Percentiles rank a stretch among this genome's conserved stretches.
phyloP scores from a whole-genome alignment of 805 yeast species.

The Candida jianshihensis region DNA sequence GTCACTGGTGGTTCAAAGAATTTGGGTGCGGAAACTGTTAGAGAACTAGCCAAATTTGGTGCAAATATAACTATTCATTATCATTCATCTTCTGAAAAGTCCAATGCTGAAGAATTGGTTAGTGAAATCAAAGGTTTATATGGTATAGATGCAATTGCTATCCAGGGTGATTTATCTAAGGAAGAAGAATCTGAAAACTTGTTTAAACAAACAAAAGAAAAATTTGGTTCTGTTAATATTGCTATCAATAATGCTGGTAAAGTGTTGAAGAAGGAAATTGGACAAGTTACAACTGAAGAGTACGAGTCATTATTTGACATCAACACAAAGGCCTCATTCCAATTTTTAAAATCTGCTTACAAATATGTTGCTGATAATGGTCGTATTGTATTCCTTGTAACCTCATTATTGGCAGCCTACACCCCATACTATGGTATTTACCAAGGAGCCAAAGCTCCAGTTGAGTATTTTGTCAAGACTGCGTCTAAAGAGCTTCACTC shows the following conservation, averaged over 20 bases:
- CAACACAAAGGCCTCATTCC: constrained; percentile 56
- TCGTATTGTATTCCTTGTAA: constrained; percentile 48
- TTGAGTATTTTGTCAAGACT: constrained; percentile 44
- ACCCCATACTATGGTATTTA: constrained; percentile 44
- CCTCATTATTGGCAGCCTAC: constrained; percentile 62
- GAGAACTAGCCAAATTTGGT: constrained; percentile 49
- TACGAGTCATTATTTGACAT: constrained; percentile 45
- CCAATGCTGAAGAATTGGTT: constrained; percentile 30
- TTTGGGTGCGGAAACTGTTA: constrained; percentile 47
- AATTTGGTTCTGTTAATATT: constrained; percentile 47
- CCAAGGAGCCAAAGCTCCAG: constrained; percentile 54
- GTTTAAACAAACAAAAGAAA: constrained; percentile 37
- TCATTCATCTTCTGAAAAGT: constrained; percentile 37
- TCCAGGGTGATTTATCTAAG: constrained; percentile 19
- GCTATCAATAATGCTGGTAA: constrained; percentile 66
- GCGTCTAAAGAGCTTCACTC: constrained; percentile 46
- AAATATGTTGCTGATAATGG: constrained; percentile 45
- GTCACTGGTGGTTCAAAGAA: constrained; percentile 61
- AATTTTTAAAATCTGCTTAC: constrained; percentile 52
- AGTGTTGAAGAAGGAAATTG: constrained; percentile 55
- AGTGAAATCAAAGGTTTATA: constrained; percentile 28
- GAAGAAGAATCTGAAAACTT: constrained; percentile 37
- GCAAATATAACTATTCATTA: constrained; percentile 48
- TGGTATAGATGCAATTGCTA: constrained; percentile 30
- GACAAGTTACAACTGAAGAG: constrained; percentile 46